Base-by-base conservation (phyloP, 2,329 filamentous ascomycete genomes). In the Huntiella moniliformis region DNA sequence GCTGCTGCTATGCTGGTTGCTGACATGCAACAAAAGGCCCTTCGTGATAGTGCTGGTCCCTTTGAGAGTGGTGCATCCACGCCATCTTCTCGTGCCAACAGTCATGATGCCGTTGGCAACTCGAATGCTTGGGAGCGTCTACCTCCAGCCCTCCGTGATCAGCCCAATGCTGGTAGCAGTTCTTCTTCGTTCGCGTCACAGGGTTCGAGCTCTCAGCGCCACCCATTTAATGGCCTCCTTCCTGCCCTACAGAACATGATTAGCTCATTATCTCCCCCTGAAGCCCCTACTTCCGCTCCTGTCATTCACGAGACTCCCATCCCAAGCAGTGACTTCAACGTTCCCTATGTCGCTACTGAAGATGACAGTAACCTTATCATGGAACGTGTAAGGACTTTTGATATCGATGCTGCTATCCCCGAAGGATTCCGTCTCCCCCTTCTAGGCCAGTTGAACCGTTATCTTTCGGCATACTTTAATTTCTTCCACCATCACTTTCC, bases 1-100 rank as follows among this genome's bases (percentile, higher is more conserved):
- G 86, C 88, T 56, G 91, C 91, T 55, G 91, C 91, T 55, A 95
- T 96, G 85, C 76, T 98, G 61, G 92, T 98, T 68, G 91, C 88
- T 60, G 87, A 96, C 66, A 81, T 96, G 60, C 88, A 94, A 66
- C 86, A 95, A 68, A 95, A 95, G 69, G 77, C 77, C 56, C 84
- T 76, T 63, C 71, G 74, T 48, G 63, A 63, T 50, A 71, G 67
- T 53, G 67, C 66, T 51, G 68, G 66, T 54, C 66, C 70, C 42
- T 77, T 68, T 56, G 73, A 75, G 52, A 64, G 68, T 51, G 67
- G 62, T 58, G 64, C 70, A 31, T 72, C 74, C 57, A 77, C 82
- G 60, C 68, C 79, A 11, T 77, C 84, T 49, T 75, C 83, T 52
- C 77, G 76, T 55, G 76, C 73, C 52, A 69, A 77, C 46, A 70